Evolutionary conservation across 192 early-diverging fungal species (phyloP).

Genomic region (Phycomyces nitens): DNA sequence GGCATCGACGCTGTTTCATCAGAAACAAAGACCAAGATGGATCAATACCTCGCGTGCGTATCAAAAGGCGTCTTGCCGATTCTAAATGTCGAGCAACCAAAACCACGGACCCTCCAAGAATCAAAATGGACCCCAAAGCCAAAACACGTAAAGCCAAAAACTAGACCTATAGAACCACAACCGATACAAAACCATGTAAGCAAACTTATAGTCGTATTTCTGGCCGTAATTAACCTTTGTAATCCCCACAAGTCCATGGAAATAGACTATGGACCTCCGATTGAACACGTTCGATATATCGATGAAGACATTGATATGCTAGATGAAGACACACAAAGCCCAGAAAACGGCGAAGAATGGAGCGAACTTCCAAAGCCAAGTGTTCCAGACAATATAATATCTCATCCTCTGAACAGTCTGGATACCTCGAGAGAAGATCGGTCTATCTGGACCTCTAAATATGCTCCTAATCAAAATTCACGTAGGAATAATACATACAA

Average conservation of each 20-base stretch:
- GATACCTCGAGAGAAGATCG: too few relatives aligned
- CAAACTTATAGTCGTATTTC: too few relatives aligned
- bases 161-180: background rate
- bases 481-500: too few relatives aligned
- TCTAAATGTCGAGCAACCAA: background rate
- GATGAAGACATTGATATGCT: background rate
- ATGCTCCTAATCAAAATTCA: too few relatives aligned
- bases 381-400: too few relatives aligned
- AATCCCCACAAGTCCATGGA: too few relatives aligned
- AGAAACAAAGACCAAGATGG: background rate
- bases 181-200: too few relatives aligned
- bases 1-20: constrained; percentile 38
- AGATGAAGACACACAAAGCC: background rate
- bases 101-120: background rate
- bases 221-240: too few relatives aligned
- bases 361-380: too few relatives aligned
- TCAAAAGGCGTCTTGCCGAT: background rate
- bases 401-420: too few relatives aligned
- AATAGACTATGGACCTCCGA: background rate
- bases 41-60: background rate
- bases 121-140: background rate
- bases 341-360: too few relatives aligned
- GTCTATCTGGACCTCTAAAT: too few relatives aligned
- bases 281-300: background rate
- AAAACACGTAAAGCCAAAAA: background rate